Percentiles rank a stretch among this genome's conserved stretches.
phyloP scores from a whole-genome alignment of 768 basidiomycete species.

The Tephrocybe sp. region DNA sequence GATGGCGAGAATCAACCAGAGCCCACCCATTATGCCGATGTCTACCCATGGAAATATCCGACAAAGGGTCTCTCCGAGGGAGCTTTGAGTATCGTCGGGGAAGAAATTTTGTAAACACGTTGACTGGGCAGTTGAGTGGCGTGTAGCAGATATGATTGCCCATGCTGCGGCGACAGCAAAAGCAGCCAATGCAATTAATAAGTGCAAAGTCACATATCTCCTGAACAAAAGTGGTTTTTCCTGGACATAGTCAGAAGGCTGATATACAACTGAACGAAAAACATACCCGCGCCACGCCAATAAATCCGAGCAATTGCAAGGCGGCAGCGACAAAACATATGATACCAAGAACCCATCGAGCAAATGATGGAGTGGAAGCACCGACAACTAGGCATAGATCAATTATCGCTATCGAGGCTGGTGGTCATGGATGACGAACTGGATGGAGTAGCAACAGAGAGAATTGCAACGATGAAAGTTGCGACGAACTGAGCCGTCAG shows the following conservation, averaged over 20 bases:
- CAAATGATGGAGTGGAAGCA: conserved; percentile 76
- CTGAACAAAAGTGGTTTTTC: conserved; percentile 65
- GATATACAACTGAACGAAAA: not conserved
- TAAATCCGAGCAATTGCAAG: conserved; percentile 79
- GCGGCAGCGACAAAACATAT: conserved; percentile 75
- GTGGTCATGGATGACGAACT: conserved; percentile 47
- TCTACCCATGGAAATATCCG: conserved; percentile 91
- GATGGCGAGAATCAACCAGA: conserved; percentile 80
- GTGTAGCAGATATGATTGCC: conserved; percentile 75
- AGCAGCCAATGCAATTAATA: conserved; percentile 46
- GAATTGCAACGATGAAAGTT: conserved; percentile 63
- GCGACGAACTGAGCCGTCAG: conserved; percentile 74
- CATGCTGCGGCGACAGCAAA: conserved; percentile 81
- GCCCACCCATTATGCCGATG: conserved; percentile 84
- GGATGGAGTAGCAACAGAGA: conserved; percentile 74
- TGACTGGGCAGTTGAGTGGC: conserved; percentile 68
- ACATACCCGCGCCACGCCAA: conserved; percentile 76
- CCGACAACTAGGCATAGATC: conserved; percentile 65
- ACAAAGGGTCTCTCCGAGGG: conserved; percentile 74
- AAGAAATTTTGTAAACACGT: conserved; percentile 66
- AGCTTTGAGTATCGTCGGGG: conserved; percentile 31
- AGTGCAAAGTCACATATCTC: conserved; percentile 68
- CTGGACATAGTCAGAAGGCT: conserved; percentile 30
- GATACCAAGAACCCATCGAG: conserved; percentile 69
- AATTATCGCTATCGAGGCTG: not conserved